Evolutionary conservation across 768 basidiomycete genomes (phyloP).

Genomic region (Naematelia aurantialba): DNA sequence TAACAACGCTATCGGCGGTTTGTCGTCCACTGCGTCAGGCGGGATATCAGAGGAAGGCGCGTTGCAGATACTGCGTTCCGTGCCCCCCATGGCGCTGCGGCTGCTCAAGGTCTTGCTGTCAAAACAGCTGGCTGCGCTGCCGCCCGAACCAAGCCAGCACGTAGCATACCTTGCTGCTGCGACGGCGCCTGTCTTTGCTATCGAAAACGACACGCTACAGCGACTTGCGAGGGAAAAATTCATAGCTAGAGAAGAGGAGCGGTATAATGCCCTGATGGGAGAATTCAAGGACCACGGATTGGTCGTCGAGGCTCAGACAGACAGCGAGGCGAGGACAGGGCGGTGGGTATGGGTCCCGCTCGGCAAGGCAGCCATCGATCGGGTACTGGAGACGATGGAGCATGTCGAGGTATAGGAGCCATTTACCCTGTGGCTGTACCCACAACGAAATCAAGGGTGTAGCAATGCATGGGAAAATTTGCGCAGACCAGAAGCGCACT

Average conservation of each 20-base stretch:
- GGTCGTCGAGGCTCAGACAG: conserved; percentile 57
- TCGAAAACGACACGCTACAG: conserved; percentile 47
- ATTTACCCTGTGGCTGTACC: not conserved
- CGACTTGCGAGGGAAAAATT: conserved; percentile 71
- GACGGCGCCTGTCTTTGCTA: conserved; percentile 65
- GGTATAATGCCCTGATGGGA: conserved; percentile 72
- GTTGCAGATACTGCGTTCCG: conserved; percentile 75
- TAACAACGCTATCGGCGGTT: conserved; percentile 33
- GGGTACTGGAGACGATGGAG: conserved; percentile 44
- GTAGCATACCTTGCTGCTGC: conserved; percentile 57
- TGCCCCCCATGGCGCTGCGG: conserved; percentile 80
- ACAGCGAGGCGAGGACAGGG: conserved; percentile 54
- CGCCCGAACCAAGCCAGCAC: conserved; percentile 42
- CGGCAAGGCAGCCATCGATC: conserved; percentile 65
- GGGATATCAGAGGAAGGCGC: conserved; percentile 64
- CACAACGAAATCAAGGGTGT: not conserved
- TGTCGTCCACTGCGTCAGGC: conserved; percentile 35
- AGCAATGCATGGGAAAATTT: not conserved
- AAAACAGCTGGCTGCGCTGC: conserved; percentile 63
- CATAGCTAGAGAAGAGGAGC: conserved; percentile 81
- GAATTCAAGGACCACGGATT: conserved; percentile 90
- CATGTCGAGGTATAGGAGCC: conserved; percentile 24
- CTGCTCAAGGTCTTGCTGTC: conserved; percentile 69
- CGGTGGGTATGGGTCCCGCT: conserved; percentile 82
- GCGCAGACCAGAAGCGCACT: not conserved